These are phyloP conservation scores for Colletotrichum musae DNA, from an alignment of 2,329 filamentous ascomycete genomes.

Conservation along the genomic window DNA sequence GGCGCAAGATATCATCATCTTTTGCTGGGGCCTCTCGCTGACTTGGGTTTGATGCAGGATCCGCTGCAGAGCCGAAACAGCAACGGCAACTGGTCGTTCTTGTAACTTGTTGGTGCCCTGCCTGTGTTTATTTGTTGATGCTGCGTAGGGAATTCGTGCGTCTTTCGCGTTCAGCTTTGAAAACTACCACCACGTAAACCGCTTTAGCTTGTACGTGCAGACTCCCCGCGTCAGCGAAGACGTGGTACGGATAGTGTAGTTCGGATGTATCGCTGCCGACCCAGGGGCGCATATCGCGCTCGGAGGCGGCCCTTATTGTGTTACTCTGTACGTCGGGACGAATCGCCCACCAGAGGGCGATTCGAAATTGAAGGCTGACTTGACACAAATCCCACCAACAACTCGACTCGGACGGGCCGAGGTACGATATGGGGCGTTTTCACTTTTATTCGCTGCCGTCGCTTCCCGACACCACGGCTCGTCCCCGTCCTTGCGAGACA, in stretches of 20 bases:
- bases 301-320: background rate
- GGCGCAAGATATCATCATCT: constrained; percentile 10
- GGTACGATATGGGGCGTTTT: background rate
- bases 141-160: no score
- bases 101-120: no score
- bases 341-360: background rate
- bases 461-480: constrained; percentile 24
- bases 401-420: constrained; percentile 2
- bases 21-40: constrained; percentile 1
- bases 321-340: background rate
- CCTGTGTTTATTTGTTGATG: no score
- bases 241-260: background rate
- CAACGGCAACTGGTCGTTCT: no score
- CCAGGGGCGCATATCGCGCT: background rate
- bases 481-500: constrained; percentile 24
- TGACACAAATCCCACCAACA: constrained; percentile 10
- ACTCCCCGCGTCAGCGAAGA: background rate
- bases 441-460: background rate
- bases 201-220: background rate
- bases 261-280: constrained; percentile 4
- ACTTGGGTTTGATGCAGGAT: constrained; percentile 10
- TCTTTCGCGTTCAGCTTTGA: no score
- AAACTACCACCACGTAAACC: no score
- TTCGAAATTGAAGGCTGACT: constrained; percentile 6
- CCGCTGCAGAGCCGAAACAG: constrained; percentile 12